Evolutionary conservation across 2,329 filamentous ascomycete genomes (phyloP).

Genomic region (Fusarium sp.): DNA sequence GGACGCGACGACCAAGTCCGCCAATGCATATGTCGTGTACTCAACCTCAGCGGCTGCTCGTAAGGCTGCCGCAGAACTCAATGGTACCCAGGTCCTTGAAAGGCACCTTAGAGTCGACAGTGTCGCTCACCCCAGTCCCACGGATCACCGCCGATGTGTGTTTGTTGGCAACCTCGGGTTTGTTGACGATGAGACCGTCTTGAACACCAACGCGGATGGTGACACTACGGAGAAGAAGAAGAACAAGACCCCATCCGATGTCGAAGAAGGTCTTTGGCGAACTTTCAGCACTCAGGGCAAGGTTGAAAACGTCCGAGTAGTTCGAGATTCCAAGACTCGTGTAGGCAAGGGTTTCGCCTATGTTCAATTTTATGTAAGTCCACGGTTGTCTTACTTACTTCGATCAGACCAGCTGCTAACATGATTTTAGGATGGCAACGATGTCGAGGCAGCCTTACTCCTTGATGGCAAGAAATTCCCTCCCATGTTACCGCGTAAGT

Average conservation of each 20-base stretch:
- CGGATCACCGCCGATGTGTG: slow-evolving; percentile 88
- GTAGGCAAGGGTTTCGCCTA: slow-evolving; percentile 98
- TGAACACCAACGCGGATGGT: slow-evolving; percentile 71
- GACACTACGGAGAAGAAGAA: slow-evolving; percentile 77
- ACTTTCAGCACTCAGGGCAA: slow-evolving; percentile 78
- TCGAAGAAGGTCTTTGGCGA: slow-evolving; percentile 93
- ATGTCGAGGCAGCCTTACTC: slow-evolving; percentile 89
- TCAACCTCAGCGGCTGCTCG: slow-evolving; percentile 78
- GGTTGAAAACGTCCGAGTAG: slow-evolving; percentile 92
- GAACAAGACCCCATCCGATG: slow-evolving; percentile 79
- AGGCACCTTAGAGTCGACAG: slow-evolving; percentile 92
- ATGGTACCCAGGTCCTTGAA: slow-evolving; percentile 84
- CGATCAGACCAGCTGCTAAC: slow-evolving; percentile 2
- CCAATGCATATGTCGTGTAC: slow-evolving; percentile 95
- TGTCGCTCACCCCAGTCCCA: slow-evolving; percentile 84
- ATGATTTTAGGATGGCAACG: slow-evolving; percentile 73
- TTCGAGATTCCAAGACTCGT: slow-evolving; percentile 87
- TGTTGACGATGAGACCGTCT: slow-evolving; percentile 86
- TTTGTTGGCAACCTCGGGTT: slow-evolving; percentile 98
- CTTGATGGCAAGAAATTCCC: slow-evolving; percentile 92
- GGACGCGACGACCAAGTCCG: slow-evolving; percentile 89
- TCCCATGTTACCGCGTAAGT: slow-evolving; percentile 86
- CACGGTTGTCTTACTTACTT: background rate
- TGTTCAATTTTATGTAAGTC: slow-evolving; percentile 83
- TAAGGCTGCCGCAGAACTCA: slow-evolving; percentile 78